Base-by-base conservation (phyloP, 129 eudicot genomes). In the Chrysanthemum makinoi region DNA sequence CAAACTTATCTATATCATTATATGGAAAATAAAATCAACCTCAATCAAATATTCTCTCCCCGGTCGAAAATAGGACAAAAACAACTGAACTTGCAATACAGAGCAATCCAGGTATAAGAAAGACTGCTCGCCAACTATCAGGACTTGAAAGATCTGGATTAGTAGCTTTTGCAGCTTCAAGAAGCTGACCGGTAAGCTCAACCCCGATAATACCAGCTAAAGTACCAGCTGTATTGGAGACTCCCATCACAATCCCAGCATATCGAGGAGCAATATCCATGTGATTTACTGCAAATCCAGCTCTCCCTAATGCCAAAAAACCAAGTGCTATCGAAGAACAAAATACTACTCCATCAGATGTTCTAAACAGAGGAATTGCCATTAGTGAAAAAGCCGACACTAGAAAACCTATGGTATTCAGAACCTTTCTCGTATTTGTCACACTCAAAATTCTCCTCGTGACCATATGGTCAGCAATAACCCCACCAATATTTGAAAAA, bases 211-310 rank as follows among this genome's bases (percentile, higher is more conserved):
- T 85, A 17, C 89, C 95, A 52, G 97, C 97, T 61, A 90, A 69
- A 5, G 91, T 90, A 11, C 97, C 97, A 19, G 97, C 97, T 28
- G 97, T 90, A 66, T 90, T 90, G 14, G 97, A 90, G 71, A 85
- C 87, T 59, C 97, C 97, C 97, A 90, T 87, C 13, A 90, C 89
- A 69, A 90, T 90, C 28, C 97, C 97, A 14, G 95, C 97, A 80
- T 87, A 90, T 58, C 91, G 77, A 3, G 97, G 97, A 72, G 97
- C 97, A 52, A 90, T 82, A 79, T 90, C 95, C 95, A 90, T 87
- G 76, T 90, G 97, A 80, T 90, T 91, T 55, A 91, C 95, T 0
- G 97, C 97, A 91, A 91, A 91, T 20, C 97, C 97, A 73, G 95
- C 97, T 82, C 97, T 83, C 14, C 97, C 95, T n/a, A 91, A 79